Conservation (phyloP, 2,329 filamentous ascomycete species). For the Drechslerella dactyloides region DNA sequence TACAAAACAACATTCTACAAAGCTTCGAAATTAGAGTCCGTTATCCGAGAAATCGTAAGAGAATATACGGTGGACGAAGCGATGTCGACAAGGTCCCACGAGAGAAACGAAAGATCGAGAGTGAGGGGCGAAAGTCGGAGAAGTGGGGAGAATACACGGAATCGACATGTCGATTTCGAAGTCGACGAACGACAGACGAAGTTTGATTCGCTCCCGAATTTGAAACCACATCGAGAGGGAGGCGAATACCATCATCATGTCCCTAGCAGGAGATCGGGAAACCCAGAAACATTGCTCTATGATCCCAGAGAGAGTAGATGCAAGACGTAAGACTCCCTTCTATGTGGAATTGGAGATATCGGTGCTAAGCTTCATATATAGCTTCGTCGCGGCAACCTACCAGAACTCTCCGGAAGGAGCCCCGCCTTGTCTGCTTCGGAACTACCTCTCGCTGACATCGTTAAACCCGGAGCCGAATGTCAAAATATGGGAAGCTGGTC, state of each 20-base stretch:
- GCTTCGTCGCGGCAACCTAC: constrained; percentile 79
- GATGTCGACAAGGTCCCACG: constrained; percentile 25
- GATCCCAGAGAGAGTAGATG: constrained; percentile 48
- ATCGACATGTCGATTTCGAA: constrained; percentile 79
- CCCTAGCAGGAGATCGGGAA: constrained; percentile 11
- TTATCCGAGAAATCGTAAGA: constrained; percentile 83
- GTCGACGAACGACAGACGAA: constrained; percentile 17
- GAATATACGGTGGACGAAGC: constrained; percentile 78
- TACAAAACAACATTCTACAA: constrained; percentile 92
- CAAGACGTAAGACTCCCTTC: constrained; percentile 34
- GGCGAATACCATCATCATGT: background rate
- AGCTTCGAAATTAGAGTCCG: constrained; percentile 90
- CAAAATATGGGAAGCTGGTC: constrained; percentile 94
- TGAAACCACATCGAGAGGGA: constrained; percentile 26
- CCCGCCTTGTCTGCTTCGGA: constrained; percentile 77
- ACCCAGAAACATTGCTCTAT: constrained; percentile 43
- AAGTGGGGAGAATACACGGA: constrained; percentile 72
- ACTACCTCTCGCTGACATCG: constrained; percentile 75
- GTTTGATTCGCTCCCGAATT: constrained; percentile 28
- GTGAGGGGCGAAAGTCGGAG: constrained; percentile 27
- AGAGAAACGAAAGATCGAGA: constrained; percentile 21
- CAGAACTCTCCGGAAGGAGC: constrained; percentile 76
- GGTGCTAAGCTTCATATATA: constrained; percentile 12
- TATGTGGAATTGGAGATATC: background rate
- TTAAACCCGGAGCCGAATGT: constrained; percentile 75